Evolutionary conservation across 169 alveolate genomes (phyloP).

Genomic region (Plasmodium fragile): DNA sequence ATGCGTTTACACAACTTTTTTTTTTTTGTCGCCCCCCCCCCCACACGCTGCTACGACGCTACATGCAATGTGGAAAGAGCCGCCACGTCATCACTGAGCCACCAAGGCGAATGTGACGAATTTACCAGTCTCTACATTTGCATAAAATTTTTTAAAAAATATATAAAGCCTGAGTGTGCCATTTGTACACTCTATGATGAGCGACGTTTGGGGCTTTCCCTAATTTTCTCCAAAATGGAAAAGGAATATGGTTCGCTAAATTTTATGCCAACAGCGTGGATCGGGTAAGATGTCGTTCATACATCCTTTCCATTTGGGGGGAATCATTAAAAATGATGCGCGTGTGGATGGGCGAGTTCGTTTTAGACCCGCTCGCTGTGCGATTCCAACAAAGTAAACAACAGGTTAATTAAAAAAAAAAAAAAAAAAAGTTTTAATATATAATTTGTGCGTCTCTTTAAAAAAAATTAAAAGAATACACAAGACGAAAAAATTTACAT

Average conservation of each 20-base stretch:
- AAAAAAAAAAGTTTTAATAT: neutral
- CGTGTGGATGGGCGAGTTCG: neutral
- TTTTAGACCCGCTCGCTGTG: neutral
- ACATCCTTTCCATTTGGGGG: neutral
- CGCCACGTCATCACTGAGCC: neutral
- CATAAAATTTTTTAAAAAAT: too few relatives aligned
- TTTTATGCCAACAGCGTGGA: neutral
- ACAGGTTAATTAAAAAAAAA: neutral
- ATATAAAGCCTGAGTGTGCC: neutral
- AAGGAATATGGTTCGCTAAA: neutral
- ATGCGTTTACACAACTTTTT: neutral
- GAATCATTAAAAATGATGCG: neutral
- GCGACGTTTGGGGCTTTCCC: neutral
- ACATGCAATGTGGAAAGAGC: neutral
- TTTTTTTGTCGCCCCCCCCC: neutral
- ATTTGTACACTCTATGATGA: neutral
- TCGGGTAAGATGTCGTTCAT: neutral
- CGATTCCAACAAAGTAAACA: neutral
- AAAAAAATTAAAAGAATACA: slow-evolving; percentile 1
- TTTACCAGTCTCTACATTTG: neutral
- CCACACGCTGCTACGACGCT: neutral
- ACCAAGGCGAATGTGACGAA: neutral
- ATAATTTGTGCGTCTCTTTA: neutral
- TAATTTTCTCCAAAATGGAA: neutral
- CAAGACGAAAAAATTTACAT: neutral